phyloP scores from a whole-genome alignment of 2,329 filamentous ascomycete species.

The Aspergillus eucalypticola region DNA sequence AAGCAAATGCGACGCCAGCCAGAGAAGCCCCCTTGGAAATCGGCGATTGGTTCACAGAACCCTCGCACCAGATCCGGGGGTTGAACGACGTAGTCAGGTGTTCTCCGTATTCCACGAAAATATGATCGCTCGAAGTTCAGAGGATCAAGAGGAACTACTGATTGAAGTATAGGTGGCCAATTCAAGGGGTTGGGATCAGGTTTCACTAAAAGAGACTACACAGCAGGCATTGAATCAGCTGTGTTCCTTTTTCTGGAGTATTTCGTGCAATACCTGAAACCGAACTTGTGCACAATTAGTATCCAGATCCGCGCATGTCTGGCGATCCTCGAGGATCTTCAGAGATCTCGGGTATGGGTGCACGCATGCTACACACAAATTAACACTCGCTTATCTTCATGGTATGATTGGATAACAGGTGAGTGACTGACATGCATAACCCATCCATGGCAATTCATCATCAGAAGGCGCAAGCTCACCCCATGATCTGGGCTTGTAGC shows the following conservation, averaged over 20 bases:
- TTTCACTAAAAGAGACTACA: constrained; percentile 27
- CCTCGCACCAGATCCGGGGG: constrained; percentile 31
- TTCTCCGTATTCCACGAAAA: constrained; percentile 29
- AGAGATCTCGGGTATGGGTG: constrained; percentile 34
- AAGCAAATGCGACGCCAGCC: constrained; percentile 44
- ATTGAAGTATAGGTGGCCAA: constrained; percentile 32
- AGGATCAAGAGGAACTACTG: constrained; percentile 20
- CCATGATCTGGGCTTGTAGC: constrained; percentile 23
- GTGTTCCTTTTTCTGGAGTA: not conserved
- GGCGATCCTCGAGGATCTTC: constrained; percentile 28
- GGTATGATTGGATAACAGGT: not conserved
- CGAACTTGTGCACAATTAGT: constrained; percentile 25
- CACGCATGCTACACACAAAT: constrained; percentile 33
- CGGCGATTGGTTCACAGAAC: constrained; percentile 35
- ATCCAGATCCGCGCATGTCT: constrained; percentile 39
- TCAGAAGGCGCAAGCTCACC: constrained; percentile 10
- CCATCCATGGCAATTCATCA: constrained; percentile 32
- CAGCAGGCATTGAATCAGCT: not conserved
- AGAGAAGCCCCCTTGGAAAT: constrained; percentile 29
- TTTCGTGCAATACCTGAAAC: constrained; percentile 23
- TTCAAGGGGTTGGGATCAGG: constrained; percentile 16
- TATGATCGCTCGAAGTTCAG: constrained; percentile 16
- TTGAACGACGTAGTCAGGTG: constrained; percentile 12
- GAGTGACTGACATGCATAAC: constrained; percentile 35
- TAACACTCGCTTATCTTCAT: constrained; percentile 3